Conservation (phyloP, 495 filamentous ascomycete species). For the Entonaema liquescens region DNA sequence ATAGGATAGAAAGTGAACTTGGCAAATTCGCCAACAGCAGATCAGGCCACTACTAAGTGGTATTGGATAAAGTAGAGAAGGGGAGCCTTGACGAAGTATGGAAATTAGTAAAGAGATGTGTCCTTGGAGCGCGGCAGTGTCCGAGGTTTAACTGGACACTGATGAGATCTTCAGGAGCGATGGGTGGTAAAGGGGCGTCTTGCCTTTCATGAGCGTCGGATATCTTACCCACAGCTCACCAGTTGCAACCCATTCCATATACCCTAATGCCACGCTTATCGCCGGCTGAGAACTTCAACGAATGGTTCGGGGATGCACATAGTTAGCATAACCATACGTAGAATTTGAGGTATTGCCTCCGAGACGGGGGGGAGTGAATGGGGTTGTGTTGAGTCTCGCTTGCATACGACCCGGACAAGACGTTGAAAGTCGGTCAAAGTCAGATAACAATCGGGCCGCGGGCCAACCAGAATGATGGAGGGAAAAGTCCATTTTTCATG, state of each 20-base stretch:
- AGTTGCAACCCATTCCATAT: slow-evolving; percentile 30
- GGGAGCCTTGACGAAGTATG: background rate
- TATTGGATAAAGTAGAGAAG: background rate
- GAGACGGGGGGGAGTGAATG: slow-evolving; percentile 11
- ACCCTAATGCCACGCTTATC: slow-evolving; percentile 30
- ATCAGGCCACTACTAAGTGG: background rate
- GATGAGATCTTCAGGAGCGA: slow-evolving; percentile 28
- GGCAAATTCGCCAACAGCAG: background rate
- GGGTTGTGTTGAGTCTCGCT: slow-evolving; percentile 11
- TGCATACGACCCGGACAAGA: slow-evolving; percentile 16
- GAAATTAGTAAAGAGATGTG: slow-evolving; percentile 7
- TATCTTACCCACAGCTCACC: slow-evolving; percentile 29
- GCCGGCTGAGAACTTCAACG: slow-evolving; percentile 18
- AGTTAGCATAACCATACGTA: slow-evolving; percentile 26
- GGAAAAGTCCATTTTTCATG: slow-evolving; percentile 15
- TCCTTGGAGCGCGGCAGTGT: background rate
- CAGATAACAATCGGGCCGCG: slow-evolving; percentile 39
- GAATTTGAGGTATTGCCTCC: slow-evolving; percentile 14
- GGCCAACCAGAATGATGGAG: slow-evolving; percentile 24
- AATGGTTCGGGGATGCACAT: slow-evolving; percentile 6
- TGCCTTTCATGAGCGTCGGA: slow-evolving; percentile 15
- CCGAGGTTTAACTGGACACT: slow-evolving; percentile 21
- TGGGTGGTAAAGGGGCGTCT: slow-evolving; percentile 6
- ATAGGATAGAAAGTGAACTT: background rate
- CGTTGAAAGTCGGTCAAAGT: slow-evolving; percentile 28